Evolutionary conservation across 2,329 filamentous ascomycete genomes (phyloP).

Genomic region (Cladosporium colombiae): DNA sequence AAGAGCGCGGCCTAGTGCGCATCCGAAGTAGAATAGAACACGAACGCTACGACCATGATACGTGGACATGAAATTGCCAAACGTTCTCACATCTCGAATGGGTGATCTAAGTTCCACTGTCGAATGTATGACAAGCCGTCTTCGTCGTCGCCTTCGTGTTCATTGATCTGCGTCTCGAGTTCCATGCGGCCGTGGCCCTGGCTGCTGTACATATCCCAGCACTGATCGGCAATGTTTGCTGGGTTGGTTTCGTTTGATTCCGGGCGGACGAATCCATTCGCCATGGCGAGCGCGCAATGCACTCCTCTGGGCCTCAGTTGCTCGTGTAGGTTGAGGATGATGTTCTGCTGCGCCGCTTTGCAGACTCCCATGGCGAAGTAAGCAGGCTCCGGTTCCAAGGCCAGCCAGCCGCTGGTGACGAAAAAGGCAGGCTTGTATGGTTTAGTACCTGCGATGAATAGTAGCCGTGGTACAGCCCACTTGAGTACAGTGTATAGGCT

Average conservation of each 20-base stretch:
- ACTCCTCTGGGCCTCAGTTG: slow-evolving; percentile 44
- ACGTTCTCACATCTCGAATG: not conserved
- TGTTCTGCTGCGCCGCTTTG: slow-evolving; percentile 54
- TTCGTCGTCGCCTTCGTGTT: not conserved
- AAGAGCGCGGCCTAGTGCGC: slow-evolving; percentile 11
- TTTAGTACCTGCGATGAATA: slow-evolving; percentile 30
- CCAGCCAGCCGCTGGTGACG: slow-evolving; percentile 50
- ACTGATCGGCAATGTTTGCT: slow-evolving; percentile 45
- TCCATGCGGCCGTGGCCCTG: not conserved
- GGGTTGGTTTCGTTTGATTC: slow-evolving; percentile 46
- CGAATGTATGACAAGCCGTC: not conserved
- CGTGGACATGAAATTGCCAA: slow-evolving; percentile 6
- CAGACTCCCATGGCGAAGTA: slow-evolving; percentile 51
- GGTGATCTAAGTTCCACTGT: not conserved
- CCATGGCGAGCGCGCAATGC: slow-evolving; percentile 48
- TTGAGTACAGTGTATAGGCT: slow-evolving; percentile 49
- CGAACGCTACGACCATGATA: not conserved
- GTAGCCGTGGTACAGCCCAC: slow-evolving; percentile 46
- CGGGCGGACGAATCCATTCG: slow-evolving; percentile 45
- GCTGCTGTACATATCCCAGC: slow-evolving; percentile 44
- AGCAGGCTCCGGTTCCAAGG: slow-evolving; percentile 47
- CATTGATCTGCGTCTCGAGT: slow-evolving; percentile 1
- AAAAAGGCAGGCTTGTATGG: slow-evolving; percentile 46
- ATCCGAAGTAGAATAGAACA: not conserved
- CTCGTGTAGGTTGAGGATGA: slow-evolving; percentile 47